Base-by-base conservation (phyloP, 495 filamentous ascomycete genomes). In the Ramalina peruviana region DNA sequence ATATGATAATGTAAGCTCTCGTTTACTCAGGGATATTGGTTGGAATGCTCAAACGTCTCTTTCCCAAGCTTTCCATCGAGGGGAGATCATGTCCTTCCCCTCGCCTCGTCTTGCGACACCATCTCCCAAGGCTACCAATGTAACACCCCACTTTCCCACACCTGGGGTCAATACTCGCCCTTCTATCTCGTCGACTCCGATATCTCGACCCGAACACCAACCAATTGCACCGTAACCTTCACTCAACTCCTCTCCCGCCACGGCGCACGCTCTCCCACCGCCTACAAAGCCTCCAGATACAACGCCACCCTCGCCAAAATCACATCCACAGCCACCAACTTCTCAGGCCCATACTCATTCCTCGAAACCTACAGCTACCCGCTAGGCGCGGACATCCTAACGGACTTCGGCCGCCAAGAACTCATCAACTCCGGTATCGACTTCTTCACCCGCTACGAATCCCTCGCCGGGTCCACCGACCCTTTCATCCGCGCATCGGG, bases 151-250 rank as follows among this genome's bases (percentile, higher is more conserved):
- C 68, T 82, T 40, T 76, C 85, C 4, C 86, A 83, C 52, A 74
- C 65, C 50, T 93, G 86, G 88, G 88, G 87, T 47, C 85, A 88
- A 58, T 92, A 94, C 64, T 85, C 85, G 19, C 86, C 88, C 13
- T 88, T 76, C 62, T 93, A 83, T 67, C 72, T 76, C 0, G 78
- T 88, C 2, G 51, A 59, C 21, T 83, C 84, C 0, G 61, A 75
- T 6, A 71, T 86, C 39, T 67, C 75, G 4, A 52, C 70, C 1
- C 61, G 66, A 1, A 57, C 83, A 4, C 86, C 86, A 1, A 36
- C 66, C 3, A 65, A 66, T 23, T 94, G 88, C 67, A 62, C 74
- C 41, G 60, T 90, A 52, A 87, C 78, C 36, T 89, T 92, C 60
- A 86, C 74, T 10, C 84, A 89, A 55, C 63, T 88, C 15, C 72